Evolutionary conservation across 2,329 filamentous ascomycete genomes (phyloP).

Genomic region (Aspergillus glaucus): DNA sequence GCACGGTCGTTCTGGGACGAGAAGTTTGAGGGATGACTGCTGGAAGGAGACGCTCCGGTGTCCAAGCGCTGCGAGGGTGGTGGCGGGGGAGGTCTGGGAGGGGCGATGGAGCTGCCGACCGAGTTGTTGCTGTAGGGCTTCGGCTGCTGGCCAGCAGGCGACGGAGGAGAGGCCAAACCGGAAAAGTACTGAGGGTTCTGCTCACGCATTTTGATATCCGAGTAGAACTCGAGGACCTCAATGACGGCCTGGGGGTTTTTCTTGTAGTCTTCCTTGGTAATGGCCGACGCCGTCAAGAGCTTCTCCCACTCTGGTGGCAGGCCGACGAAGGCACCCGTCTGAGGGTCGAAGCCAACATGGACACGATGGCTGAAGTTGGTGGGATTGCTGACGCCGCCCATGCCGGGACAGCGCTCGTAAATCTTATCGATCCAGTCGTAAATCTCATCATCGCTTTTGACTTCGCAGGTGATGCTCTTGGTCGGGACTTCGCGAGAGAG

Average conservation of each 20-base stretch:
- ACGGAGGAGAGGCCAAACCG: constrained; percentile 58
- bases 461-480: constrained; percentile 81
- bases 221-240: constrained; percentile 64
- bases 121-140: constrained; percentile 48
- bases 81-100: constrained; percentile 61
- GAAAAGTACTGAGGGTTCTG: constrained; percentile 57
- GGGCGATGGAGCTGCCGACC: constrained; percentile 55
- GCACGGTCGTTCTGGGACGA: constrained; percentile 49
- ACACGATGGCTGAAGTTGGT: constrained; percentile 97
- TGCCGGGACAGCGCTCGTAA: constrained; percentile 90
- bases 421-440: constrained; percentile 99
- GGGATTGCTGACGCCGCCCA: constrained; percentile 97
- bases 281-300: constrained; percentile 87
- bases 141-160: constrained; percentile 31
- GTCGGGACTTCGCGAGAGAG: constrained; percentile 73
- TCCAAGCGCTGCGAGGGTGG: constrained; percentile 40
- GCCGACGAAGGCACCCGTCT: constrained; percentile 90
- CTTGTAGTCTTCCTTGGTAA: constrained; percentile 97
- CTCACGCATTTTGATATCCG: constrained; percentile 59
- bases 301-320: constrained; percentile 96
- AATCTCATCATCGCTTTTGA: constrained; percentile 92
- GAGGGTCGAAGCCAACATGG: constrained; percentile 94
- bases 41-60: constrained; percentile 33
- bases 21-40: constrained; percentile 26
- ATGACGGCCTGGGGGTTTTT: constrained; percentile 80